Evolutionary conservation across 108 stramenopile species (phyloP).

Genomic region (Cylindrotheca closterium): DNA sequence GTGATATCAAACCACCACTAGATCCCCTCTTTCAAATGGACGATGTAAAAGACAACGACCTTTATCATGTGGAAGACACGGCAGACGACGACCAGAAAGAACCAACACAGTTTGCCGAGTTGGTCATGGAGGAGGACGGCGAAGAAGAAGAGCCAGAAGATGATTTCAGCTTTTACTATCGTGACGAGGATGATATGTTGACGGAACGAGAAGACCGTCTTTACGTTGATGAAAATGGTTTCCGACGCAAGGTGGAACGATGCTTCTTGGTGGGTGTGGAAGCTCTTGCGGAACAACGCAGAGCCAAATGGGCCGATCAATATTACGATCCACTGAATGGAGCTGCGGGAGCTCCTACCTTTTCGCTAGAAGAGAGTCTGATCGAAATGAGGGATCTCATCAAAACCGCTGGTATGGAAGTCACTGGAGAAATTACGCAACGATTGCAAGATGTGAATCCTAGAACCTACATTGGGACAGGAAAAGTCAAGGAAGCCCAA

Average conservation of each 20-base stretch:
- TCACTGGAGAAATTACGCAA: conserved; percentile 82
- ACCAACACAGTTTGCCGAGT: too few species aligned
- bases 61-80: too few species aligned
- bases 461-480: conserved; percentile 86
- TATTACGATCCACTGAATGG: conserved; percentile 18
- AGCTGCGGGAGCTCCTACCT: conserved; percentile 41
- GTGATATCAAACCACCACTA: not conserved
- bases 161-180: conserved; percentile 31
- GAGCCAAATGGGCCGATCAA: conserved; percentile 25
- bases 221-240: conserved; percentile 55
- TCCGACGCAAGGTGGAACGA: conserved; percentile 47
- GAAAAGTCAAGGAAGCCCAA: conserved; percentile 74
- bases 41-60: not conserved
- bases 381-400: conserved; percentile 92
- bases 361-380: conserved; percentile 90
- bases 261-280: conserved; percentile 86
- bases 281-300: conserved; percentile 50
- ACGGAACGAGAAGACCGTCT: conserved; percentile 83
- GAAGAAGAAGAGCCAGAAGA: conserved; percentile 6
- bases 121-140: too few species aligned
- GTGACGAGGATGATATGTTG: conserved; percentile 68
- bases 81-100: too few species aligned
- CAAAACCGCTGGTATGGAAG: conserved; percentile 87
- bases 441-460: conserved; percentile 90
- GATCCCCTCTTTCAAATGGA: conserved; percentile 19